Base-by-base conservation (phyloP, 176 grass and related monocot species). In the Luzula sylvatica region DNA sequence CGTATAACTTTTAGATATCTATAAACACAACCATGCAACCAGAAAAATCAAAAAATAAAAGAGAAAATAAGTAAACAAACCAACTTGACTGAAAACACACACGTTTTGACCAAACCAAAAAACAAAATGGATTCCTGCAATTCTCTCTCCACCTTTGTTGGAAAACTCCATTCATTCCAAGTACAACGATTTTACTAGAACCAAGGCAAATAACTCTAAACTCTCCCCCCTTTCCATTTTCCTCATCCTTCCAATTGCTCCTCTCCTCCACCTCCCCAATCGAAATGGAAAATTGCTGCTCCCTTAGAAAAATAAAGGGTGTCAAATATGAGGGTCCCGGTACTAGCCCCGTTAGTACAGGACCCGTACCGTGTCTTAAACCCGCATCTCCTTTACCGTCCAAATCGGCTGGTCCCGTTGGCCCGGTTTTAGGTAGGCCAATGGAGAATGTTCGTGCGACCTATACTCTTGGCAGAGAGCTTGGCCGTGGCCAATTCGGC, bases 401-500 rank as follows among this genome's bases (percentile, higher is more conserved):
- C 47, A 86, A 72, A 50, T 25, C 67, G 26, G 2, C 66, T 3
- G 40, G 18, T 7, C 27, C 72, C 7, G 20, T 84, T 1, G 88
- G 89, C 16, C 11, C 64, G 5, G 89, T 95, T 13, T 83, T 95
- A 0, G 73, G 70, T 0, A 66, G 80, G 3, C 66, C 83, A 0
- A 79, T 95, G 67, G 89, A 85, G 62, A 83, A 95, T 48, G 70
- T 95, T 15, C 62, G 71, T 11, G 5, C 35, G 8, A 48, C 53
- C 3, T 85, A 82, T 70, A 64, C 61, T 15, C 19, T 95, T 18
- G 89, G 89, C 11, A 81, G 85, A 52, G 89, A 95, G 74, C 83
- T 95, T 11, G 89, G 83, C 0, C 80, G 89, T 11, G 83, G 83
- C 3, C 89, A 95, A 49, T 95, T 95, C 53, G 89, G 89, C 13